Percentiles rank a stretch among this genome's conserved stretches.
Evolutionary conservation across 2,329 filamentous ascomycete species (phyloP).

Genomic region (Diaporthe batatas): DNA sequence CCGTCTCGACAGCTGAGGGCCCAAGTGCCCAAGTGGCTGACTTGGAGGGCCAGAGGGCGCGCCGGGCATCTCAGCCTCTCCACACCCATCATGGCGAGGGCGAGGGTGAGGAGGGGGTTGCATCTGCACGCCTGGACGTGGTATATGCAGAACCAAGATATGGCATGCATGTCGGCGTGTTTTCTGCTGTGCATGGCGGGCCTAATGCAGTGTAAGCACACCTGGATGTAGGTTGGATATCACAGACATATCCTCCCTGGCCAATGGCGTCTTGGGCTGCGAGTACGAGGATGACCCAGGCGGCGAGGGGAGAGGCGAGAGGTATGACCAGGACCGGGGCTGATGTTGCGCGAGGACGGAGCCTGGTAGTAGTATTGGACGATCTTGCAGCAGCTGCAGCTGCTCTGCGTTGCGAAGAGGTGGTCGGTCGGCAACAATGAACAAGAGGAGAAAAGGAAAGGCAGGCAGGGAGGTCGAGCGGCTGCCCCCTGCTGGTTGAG

Average conservation of each 20-base stretch:
- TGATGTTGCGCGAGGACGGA: background rate
- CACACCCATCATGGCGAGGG: constrained; percentile 2
- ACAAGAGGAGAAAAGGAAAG: background rate
- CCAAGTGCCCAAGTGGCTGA: constrained; percentile 13
- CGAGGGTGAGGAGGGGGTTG: background rate
- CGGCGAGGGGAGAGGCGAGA: no score
- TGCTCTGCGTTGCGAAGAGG: background rate
- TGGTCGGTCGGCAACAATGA: background rate
- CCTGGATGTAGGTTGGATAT: background rate
- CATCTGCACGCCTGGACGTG: background rate
- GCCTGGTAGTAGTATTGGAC: background rate
- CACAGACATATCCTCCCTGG: constrained; percentile 12
- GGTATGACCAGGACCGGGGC: background rate
- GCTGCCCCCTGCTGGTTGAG: background rate
- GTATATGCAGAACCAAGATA: constrained; percentile 18
- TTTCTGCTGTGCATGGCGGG: constrained; percentile 19
- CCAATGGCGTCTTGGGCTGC: background rate
- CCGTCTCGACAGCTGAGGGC: constrained; percentile 15
- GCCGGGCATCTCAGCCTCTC: constrained; percentile 22
- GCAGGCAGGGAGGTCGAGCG: background rate
- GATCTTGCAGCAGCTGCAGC: background rate
- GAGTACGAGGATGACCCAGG: constrained; percentile 18
- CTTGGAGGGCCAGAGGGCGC: constrained; percentile 8
- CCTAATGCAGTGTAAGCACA: constrained; percentile 31
- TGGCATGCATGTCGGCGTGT: constrained; percentile 26